Evolutionary conservation across 208 protist species (phyloP).

Genomic region (Acanthamoeba lenticulata): DNA sequence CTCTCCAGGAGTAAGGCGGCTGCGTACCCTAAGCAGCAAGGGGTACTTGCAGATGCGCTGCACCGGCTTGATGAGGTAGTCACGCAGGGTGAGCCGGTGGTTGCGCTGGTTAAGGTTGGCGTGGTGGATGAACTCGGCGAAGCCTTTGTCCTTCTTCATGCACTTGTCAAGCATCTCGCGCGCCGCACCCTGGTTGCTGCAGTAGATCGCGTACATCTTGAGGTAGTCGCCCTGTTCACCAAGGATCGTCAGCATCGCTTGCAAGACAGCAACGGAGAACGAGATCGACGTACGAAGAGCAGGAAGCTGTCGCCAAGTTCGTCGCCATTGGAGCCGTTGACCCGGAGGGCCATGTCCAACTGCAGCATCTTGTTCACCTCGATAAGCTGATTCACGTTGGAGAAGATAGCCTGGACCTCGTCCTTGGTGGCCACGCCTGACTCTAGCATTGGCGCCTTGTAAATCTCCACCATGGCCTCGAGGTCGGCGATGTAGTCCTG

Average conservation of each 20-base stretch:
- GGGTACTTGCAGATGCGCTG: conserved; percentile 39
- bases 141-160: conserved; percentile 33
- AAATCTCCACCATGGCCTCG: neutral
- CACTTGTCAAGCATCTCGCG: neutral
- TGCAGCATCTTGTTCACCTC: conserved; percentile 48
- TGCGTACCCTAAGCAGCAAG: neutral
- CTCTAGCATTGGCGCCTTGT: neutral
- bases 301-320: conserved; percentile 58
- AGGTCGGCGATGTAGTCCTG: conserved; percentile 1
- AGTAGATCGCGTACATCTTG: conserved; percentile 58
- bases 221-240: neutral
- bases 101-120: neutral
- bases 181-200: neutral
- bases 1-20: neutral
- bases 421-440: neutral
- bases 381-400: conserved; percentile 45
- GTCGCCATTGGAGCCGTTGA: conserved; percentile 38
- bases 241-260: neutral
- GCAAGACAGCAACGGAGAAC: neutral
- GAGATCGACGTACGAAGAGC: neutral
- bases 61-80: conserved; percentile 52
- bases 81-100: neutral
- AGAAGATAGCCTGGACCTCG: conserved; percentile 37
- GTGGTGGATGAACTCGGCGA: neutral
- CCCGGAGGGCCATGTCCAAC: neutral